phyloP scores from a whole-genome alignment of 2,329 filamentous ascomycete genomes.

The Tolypocladium capitatum region DNA sequence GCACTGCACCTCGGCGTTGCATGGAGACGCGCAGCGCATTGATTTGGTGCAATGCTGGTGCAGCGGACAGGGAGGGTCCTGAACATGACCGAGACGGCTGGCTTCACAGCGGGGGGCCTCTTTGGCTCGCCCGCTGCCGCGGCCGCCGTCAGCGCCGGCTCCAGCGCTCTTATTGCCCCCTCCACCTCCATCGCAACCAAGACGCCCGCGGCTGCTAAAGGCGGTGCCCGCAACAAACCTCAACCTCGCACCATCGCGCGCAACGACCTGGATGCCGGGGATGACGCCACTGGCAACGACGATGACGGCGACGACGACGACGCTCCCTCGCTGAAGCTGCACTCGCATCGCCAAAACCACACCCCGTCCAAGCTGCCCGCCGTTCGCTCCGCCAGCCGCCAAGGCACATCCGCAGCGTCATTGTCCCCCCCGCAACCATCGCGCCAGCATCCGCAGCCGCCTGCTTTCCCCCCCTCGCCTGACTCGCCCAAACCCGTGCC shows the following conservation, averaged over 20 bases:
- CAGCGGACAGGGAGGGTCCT: background rate
- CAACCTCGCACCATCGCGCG: background rate
- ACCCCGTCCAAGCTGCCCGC: conserved; percentile 16
- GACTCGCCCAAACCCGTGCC: conserved; percentile 15
- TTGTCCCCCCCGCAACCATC: conserved; percentile 7
- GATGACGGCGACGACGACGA: background rate
- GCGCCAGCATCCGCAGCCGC: conserved; percentile 1
- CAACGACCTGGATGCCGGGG: background rate
- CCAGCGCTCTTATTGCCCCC: conserved; percentile 2
- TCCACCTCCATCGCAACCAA: conserved; percentile 3
- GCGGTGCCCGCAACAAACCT: background rate
- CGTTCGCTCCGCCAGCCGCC: conserved; percentile 39
- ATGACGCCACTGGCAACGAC: conserved; percentile 8
- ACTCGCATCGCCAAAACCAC: background rate
- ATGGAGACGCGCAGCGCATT: background rate
- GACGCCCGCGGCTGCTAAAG: background rate
- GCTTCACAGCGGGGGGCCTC: conserved; percentile 16
- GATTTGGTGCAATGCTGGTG: background rate
- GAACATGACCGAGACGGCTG: conserved; percentile 13
- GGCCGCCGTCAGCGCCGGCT: conserved; percentile 4
- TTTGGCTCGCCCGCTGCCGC: conserved; percentile 5
- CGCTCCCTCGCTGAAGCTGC: background rate
- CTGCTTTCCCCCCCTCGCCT: conserved; percentile 6
- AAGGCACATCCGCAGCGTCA: conserved; percentile 13
- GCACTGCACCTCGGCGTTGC: background rate